Evolutionary conservation across 345 rosid genomes (phyloP).

Genomic region (Gossypium ekmanianum): DNA sequence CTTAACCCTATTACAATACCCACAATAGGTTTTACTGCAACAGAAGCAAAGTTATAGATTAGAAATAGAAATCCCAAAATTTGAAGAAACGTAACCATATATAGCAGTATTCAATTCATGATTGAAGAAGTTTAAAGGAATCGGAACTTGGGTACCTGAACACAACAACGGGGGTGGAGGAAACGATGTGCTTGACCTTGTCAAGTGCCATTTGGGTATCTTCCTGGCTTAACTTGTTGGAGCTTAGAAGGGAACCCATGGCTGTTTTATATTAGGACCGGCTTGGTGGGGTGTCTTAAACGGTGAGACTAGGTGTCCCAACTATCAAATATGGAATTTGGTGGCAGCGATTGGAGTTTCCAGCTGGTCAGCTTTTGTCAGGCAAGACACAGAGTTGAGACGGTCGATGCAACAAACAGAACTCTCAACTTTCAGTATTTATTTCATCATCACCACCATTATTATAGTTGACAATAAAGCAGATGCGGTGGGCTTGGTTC

Average conservation of each 20-base stretch:
- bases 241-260: constrained; percentile 33
- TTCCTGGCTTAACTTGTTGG: constrained; percentile 35
- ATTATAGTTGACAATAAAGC: no score
- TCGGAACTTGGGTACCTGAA: constrained; percentile 42
- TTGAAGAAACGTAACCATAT: no score
- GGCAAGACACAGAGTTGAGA: neutral
- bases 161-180: constrained; percentile 58
- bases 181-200: constrained; percentile 55
- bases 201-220: constrained; percentile 38
- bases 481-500: no score
- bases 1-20: constrained; percentile 57
- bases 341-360: neutral
- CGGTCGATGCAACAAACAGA: no score
- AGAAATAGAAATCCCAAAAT: neutral
- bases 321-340: neutral
- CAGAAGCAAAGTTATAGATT: neutral
- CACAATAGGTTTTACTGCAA: constrained; percentile 68
- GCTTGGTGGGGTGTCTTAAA: neutral
- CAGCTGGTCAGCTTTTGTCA: constrained; percentile 1
- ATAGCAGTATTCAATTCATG: neutral
- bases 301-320: neutral
- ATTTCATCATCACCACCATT: no score
- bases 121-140: neutral
- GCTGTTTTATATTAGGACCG: neutral
- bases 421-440: no score